Evolutionary conservation across 75 land plant genomes (phyloP), one percentile per base, ranked within the genome.

Genomic region (Picea sitchensis): DNA sequence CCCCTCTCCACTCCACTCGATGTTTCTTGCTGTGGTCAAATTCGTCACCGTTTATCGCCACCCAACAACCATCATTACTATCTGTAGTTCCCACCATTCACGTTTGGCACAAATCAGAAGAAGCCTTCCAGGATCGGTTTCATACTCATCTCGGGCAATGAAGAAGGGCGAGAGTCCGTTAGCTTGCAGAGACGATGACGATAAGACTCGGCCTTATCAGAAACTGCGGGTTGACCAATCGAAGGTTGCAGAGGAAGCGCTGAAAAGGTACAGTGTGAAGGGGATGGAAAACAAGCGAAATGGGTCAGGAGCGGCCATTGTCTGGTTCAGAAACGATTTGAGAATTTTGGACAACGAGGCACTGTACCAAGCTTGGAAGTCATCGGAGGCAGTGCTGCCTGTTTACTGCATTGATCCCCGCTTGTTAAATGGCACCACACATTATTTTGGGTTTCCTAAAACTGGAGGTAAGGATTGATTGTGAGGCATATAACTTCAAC

Each of bases 361-460:
- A 5, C 82, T 98, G 78, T 77, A 61, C 75, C 79, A 72, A 76
- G 99, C 99, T 14, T 98, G 96, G 96, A 41, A 69, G 44, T 85
- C 96, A 38, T 95, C 99, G 1, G 80, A 88, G 83, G 77, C 82
- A 2, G 76, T 98, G 9, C 76, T 98, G 78, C 99, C 99, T 21
- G 91, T 98, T 14, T 98, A 92, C 79, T 92, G 98, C 79, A 80
- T 95, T n/a, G 99, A 98, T 88, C 99, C 98, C 15, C 80, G 99
- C 38, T 68, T 81, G n/a, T 98, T 95, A 79, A 83, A 79, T 6
- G 78, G 85, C 18, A 92, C 96, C 7, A 88, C 89, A 1, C 81
- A 89, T 75, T 74, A 86, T 78, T 98, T 98, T 80, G 94, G 94
- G 0, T 98, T 98, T 79, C 94, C 99, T 23, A 98, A 98, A 86